Conservation (phyloP, 2,329 filamentous ascomycete genomes). For the Exutisphaerella laricina region DNA sequence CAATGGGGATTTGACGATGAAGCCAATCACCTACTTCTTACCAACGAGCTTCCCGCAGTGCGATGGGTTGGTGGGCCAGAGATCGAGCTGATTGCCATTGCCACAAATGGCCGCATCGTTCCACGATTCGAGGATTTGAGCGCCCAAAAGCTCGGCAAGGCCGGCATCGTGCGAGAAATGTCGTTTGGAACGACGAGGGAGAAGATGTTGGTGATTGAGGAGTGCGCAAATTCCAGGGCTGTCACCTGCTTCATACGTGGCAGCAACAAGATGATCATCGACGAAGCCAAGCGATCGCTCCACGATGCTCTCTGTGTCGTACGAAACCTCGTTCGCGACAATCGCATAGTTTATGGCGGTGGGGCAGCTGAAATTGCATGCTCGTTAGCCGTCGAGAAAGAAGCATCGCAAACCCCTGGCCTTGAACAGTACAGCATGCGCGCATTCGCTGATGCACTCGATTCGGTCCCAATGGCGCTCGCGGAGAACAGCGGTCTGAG, state of each 20-base stretch:
- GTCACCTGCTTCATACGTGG: slow-evolving; percentile 95
- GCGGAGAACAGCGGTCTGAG: slow-evolving; percentile 96
- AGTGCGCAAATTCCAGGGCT: slow-evolving; percentile 94
- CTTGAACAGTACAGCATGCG: slow-evolving; percentile 99
- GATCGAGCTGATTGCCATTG: slow-evolving; percentile 97
- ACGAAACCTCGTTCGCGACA: slow-evolving; percentile 90
- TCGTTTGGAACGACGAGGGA: slow-evolving; percentile 94
- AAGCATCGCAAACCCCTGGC: slow-evolving; percentile 83
- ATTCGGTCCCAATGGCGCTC: slow-evolving; percentile 88
- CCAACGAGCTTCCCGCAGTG: slow-evolving; percentile 92
- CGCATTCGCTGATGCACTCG: slow-evolving; percentile 90
- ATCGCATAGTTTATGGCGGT: slow-evolving; percentile 94
- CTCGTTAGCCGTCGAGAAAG: slow-evolving; percentile 91
- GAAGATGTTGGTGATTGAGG: slow-evolving; percentile 99
- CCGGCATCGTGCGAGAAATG: slow-evolving; percentile 90
- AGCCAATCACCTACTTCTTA: slow-evolving; percentile 92
- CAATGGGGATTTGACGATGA: slow-evolving; percentile 99
- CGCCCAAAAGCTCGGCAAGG: slow-evolving; percentile 81
- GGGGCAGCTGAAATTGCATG: slow-evolving; percentile 97
- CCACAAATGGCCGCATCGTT: slow-evolving; percentile 95
- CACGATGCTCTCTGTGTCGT: slow-evolving; percentile 98
- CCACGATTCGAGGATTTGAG: slow-evolving; percentile 94
- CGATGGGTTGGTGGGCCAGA: slow-evolving; percentile 97
- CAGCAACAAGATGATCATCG: slow-evolving; percentile 99
- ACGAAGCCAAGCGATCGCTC: slow-evolving; percentile 94